Evolutionary conservation across 2,329 filamentous ascomycete species (phyloP).

Genomic region (Rhinocladiella similis): DNA sequence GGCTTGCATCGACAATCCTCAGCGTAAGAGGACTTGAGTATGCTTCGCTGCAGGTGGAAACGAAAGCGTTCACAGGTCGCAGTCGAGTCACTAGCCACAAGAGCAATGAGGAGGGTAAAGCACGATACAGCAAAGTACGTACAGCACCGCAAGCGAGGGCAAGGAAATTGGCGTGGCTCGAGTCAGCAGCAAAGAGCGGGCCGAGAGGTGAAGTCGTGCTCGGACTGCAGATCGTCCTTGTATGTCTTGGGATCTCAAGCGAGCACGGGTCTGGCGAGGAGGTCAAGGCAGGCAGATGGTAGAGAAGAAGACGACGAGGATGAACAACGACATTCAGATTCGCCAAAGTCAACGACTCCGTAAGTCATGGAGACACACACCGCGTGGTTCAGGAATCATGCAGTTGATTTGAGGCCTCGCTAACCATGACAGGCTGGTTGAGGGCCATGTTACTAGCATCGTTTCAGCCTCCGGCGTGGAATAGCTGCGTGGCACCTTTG

Average conservation of each 20-base stretch:
- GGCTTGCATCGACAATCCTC: too few species aligned
- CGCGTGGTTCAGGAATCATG: neutral
- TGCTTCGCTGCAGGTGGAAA: too few species aligned
- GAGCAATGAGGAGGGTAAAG: neutral
- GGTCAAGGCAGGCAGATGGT: neutral
- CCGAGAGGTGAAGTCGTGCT: neutral
- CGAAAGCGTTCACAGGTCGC: neutral
- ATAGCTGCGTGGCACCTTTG: neutral
- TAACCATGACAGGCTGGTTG: neutral
- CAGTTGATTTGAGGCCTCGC: neutral
- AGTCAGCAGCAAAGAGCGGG: neutral
- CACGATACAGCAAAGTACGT: neutral
- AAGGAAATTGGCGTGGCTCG: neutral
- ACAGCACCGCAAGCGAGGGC: neutral
- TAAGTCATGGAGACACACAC: neutral
- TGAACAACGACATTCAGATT: neutral
- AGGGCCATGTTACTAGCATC: neutral
- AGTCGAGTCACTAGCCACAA: neutral
- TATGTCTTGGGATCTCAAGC: too few species aligned
- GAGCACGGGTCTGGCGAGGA: neutral
- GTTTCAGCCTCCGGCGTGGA: neutral
- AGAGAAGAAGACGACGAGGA: neutral
- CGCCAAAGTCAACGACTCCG: neutral
- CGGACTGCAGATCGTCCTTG: constrained; percentile 1
- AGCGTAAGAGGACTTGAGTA: too few species aligned